Conservation (phyloP, 768 basidiomycete species). For the Pholiota molesta region DNA sequence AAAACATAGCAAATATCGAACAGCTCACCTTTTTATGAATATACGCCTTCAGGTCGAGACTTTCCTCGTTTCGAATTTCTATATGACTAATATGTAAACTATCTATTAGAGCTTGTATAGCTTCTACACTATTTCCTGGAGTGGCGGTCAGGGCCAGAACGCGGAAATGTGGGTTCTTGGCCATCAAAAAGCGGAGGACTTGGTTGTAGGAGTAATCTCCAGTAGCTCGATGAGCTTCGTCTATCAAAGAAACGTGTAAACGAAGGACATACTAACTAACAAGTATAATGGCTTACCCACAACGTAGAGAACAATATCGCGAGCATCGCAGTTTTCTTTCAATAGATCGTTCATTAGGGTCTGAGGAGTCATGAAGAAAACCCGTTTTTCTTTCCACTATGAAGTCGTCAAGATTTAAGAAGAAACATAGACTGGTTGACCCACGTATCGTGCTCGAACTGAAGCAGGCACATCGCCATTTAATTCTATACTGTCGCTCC, state of each 20-base stretch:
- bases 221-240: conserved; percentile 94
- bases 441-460: conserved; percentile 61
- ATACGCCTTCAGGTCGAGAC: conserved; percentile 84
- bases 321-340: conserved; percentile 71
- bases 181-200: conserved; percentile 87
- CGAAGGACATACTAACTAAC: neutral
- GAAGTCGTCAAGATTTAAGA: neutral
- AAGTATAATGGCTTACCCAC: conserved; percentile 57
- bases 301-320: conserved; percentile 85
- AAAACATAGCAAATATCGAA: neutral
- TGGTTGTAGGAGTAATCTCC: conserved; percentile 94
- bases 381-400: conserved; percentile 81
- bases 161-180: conserved; percentile 92
- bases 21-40: conserved; percentile 83
- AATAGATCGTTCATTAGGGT: conserved; percentile 88
- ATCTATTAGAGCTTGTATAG: conserved; percentile 91
- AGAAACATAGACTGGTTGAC: conserved; percentile 23
- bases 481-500: conserved; percentile 80
- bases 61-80: conserved; percentile 91
- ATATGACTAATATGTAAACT: conserved; percentile 93
- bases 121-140: conserved; percentile 82
- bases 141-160: conserved; percentile 95
- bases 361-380: conserved; percentile 97
- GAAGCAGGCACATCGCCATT: conserved; percentile 71
- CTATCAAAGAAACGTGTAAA: conserved; percentile 38